Percentiles rank a stretch among this genome's conserved stretches.
Conservation (phyloP, 257 asterid species). For the Penstemon barbatus region DNA sequence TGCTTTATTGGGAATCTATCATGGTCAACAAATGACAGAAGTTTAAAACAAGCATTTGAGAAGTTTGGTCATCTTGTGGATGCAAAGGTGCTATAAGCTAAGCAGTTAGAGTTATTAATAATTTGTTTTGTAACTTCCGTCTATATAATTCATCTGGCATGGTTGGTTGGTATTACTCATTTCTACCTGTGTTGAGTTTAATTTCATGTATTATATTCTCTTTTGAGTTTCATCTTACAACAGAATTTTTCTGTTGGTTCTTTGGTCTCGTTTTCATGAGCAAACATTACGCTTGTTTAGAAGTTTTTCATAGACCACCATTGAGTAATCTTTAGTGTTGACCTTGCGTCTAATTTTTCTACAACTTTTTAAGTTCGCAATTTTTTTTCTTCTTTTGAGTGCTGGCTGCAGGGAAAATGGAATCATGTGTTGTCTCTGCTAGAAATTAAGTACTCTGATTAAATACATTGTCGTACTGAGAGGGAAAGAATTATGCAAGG, state of each 20-base stretch:
- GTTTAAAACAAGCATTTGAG: slow-evolving; percentile 61
- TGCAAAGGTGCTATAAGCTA: slow-evolving; percentile 43
- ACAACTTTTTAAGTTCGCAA: slow-evolving; percentile 8
- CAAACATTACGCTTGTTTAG: slow-evolving; percentile 6
- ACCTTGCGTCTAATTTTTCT: slow-evolving; percentile 22
- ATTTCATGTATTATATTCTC: slow-evolving; percentile 8
- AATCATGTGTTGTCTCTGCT: slow-evolving; percentile 30
- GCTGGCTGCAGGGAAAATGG: slow-evolving; percentile 38
- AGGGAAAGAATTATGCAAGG: slow-evolving; percentile 23
- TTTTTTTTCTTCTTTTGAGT: slow-evolving; percentile 26
- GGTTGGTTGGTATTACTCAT: slow-evolving; percentile 8
- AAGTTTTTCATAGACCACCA: slow-evolving; percentile 9
- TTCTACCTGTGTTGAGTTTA: slow-evolving; percentile 5
- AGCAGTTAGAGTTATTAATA: slow-evolving; percentile 3
- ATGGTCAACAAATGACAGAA: slow-evolving; percentile 59
- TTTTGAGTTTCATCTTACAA: slow-evolving; percentile 10
- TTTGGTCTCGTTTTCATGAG: slow-evolving; percentile 7
- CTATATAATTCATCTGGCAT: background rate
- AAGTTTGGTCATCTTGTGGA: slow-evolving; percentile 62
- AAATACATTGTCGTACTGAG: slow-evolving; percentile 26
- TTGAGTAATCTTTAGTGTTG: slow-evolving; percentile 22
- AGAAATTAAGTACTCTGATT: slow-evolving; percentile 31
- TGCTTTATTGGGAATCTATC: slow-evolving; percentile 65
- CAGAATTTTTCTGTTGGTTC: slow-evolving; percentile 18
- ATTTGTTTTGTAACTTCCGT: slow-evolving; percentile 11